phyloP scores from a whole-genome alignment of 805 yeast species.

The Saccharomycopsis selenospora region DNA sequence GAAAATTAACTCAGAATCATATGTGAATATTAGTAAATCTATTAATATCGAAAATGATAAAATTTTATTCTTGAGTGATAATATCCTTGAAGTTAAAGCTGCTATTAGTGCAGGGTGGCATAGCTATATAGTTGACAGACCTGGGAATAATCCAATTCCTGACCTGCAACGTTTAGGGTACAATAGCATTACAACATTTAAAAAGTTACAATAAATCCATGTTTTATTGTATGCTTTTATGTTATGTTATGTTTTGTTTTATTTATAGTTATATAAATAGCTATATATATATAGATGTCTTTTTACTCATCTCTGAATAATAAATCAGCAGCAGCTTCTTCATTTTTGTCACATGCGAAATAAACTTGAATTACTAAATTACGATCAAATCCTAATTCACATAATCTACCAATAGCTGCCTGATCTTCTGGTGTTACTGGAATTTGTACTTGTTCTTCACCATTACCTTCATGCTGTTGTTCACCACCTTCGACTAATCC shows the following conservation, averaged over 20 bases:
- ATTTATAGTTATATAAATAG: too few relatives aligned
- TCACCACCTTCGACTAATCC: conserved; percentile 31
- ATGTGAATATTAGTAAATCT: conserved; percentile 42
- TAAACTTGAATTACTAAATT: conserved; percentile 84
- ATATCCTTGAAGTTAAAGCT: conserved; percentile 67
- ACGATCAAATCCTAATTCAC: conserved; percentile 91
- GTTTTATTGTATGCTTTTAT: neutral
- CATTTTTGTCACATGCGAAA: conserved; percentile 97
- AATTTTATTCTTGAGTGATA: conserved; percentile 73
- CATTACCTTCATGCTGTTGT: conserved; percentile 30
- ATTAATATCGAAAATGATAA: conserved; percentile 27
- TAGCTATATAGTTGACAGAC: conserved; percentile 55
- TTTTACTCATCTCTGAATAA: conserved; percentile 56
- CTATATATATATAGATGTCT: too few relatives aligned
- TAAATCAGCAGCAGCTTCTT: conserved; percentile 91
- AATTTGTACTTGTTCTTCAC: conserved; percentile 43
- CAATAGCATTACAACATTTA: conserved; percentile 28
- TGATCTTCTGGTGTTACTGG: conserved; percentile 75
- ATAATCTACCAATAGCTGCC: conserved; percentile 80
- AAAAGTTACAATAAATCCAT: conserved; percentile 17
- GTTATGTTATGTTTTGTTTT: too few relatives aligned
- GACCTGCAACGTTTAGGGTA: conserved; percentile 29
- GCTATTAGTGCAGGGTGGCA: conserved; percentile 60
- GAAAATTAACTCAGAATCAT: conserved; percentile 53
- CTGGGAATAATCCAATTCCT: conserved; percentile 59